Evolutionary conservation across 805 yeast species (phyloP), one percentile per base, ranked within the genome.

Genomic region (Kluyveromyces dobzhanskii): DNA sequence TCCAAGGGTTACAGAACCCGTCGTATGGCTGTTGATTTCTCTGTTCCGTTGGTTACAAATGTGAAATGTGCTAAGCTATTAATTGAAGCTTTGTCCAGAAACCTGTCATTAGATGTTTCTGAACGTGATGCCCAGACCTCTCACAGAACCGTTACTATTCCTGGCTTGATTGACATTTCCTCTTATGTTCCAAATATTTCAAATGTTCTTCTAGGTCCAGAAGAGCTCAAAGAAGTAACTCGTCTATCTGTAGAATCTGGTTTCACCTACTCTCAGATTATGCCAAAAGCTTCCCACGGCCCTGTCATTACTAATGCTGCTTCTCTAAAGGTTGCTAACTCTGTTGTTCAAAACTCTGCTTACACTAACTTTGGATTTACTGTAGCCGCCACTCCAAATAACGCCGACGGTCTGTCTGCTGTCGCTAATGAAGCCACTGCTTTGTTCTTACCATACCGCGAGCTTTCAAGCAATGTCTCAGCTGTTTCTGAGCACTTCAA

Each of bases 1-100:
- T 85, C 96, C 21, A 87, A 85, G 69, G 99, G 99, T 62, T 92
- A 92, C 74, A 80, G 77, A 65, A 85, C 97, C 33, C 94, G 99
- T 75, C 92, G 99, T 73, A 85, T 92, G 97, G 98, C 99, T 51
- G 97, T 92, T 49, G 99, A 92, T 67, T 94, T 85, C 63, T 88
- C 97, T 38, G 87, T 92, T 59, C 99, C 99, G 37, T 73, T 92
- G 62, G 95, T 92, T 37, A 92, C 99, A 48, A 92, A 92, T 59
- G 97, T 92, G 50, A 92, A 92, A 68, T 81, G 88, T 71, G 99
- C 99, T 46, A 92, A 92, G 67, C 71, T 92, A 50, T 72, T 92
- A 65, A 80, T 92, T 49, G 97, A 92, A 69, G 97, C 99, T n/a
- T 64, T 87, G 48, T 73, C 90, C 29, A 73, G 92, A 69, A 68